phyloP scores from a whole-genome alignment of 441 rosid species.

The Monsonia emarginata region DNA sequence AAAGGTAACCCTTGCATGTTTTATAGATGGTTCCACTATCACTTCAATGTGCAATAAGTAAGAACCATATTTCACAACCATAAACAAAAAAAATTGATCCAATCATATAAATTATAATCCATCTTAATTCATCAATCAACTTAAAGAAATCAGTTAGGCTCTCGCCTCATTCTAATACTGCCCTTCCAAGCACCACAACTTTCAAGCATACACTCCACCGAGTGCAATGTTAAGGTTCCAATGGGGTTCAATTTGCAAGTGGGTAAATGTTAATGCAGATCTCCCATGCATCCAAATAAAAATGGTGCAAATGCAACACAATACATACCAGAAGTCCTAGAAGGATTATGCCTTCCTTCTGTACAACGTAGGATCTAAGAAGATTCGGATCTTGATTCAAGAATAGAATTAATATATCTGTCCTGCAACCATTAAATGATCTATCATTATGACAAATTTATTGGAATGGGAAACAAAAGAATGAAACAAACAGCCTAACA shows the following conservation, averaged over 20 bases:
- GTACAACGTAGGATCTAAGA: slow-evolving; percentile 76
- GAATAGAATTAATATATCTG: slow-evolving; percentile 96
- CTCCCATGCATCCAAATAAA: background rate
- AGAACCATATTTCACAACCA: background rate
- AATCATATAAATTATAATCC: too few relatives aligned
- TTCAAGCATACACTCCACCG: too few relatives aligned
- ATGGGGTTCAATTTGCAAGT: background rate
- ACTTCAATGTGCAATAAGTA: too few relatives aligned
- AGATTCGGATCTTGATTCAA: slow-evolving; percentile 92
- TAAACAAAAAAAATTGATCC: background rate
- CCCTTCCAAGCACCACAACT: background rate
- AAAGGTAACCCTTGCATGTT: background rate
- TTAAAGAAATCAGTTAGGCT: background rate
- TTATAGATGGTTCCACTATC: too few relatives aligned
- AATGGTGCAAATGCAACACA: slow-evolving; percentile 13
- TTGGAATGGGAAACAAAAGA: slow-evolving; percentile 7
- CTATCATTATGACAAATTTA: slow-evolving; percentile 26
- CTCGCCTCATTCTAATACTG: background rate
- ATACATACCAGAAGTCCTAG: slow-evolving; percentile 77
- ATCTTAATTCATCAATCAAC: too few relatives aligned
- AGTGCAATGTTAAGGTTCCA: too few relatives aligned
- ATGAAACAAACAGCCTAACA: background rate
- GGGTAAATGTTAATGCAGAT: background rate
- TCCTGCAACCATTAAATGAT: slow-evolving; percentile 76
- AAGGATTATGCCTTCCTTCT: slow-evolving; percentile 68